Percentiles rank a stretch among this genome's conserved stretches.
Evolutionary conservation across 345 rosid genomes (phyloP).

Genomic region (Diplotaxis tenuifolia): DNA sequence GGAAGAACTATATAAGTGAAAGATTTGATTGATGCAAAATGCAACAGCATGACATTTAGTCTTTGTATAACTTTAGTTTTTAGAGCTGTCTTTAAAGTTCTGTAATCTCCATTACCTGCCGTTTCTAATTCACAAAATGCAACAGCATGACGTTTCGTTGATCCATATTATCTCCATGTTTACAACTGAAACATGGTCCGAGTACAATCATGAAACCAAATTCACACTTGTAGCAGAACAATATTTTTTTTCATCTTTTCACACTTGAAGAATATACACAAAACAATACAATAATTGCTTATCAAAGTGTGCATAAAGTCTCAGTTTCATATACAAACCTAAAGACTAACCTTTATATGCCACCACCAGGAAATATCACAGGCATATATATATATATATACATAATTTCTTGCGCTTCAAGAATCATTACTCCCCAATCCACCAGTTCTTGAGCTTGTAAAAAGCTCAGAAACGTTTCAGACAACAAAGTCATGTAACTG

Average conservation of each 20-base stretch:
- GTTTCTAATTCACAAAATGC: background rate
- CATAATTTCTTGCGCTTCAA: slow-evolving; percentile 41
- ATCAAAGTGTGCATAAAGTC: slow-evolving; percentile 24
- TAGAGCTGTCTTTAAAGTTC: slow-evolving; percentile 17
- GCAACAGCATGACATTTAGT: no score
- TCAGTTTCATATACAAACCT: slow-evolving; percentile 33
- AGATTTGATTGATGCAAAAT: no score
- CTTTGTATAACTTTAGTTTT: no score
- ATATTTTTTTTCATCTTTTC: background rate
- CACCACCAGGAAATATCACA: no score
- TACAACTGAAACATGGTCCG: background rate
- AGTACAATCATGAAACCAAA: background rate
- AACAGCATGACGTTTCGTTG: background rate
- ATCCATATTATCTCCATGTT: background rate
- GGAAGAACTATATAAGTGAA: no score
- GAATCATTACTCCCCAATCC: slow-evolving; percentile 25
- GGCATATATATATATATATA: no score
- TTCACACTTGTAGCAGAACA: background rate
- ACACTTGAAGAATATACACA: slow-evolving; percentile 28
- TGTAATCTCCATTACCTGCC: background rate
- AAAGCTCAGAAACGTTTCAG: slow-evolving; percentile 35
- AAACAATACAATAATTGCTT: slow-evolving; percentile 36
- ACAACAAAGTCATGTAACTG: slow-evolving; percentile 88
- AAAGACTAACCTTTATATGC: slow-evolving; percentile 28
- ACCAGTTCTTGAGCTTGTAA: background rate